phyloP scores from a whole-genome alignment of 1,284 basidiomycete genomes.

The Fomitopsis palustris region DNA sequence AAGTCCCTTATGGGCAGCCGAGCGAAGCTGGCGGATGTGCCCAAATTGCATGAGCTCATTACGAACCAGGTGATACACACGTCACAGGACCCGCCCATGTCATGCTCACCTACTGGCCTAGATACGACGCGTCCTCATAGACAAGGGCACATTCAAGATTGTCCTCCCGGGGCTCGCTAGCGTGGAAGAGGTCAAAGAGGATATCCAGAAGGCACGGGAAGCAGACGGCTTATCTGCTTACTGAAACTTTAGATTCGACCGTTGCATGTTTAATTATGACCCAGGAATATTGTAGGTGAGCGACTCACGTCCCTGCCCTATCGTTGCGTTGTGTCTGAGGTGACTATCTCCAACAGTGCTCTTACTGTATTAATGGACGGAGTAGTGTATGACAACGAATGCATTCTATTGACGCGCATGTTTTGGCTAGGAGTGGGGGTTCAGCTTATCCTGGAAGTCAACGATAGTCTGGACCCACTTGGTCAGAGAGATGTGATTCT shows the following conservation, averaged over 20 bases:
- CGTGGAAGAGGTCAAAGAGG: constrained; percentile 40
- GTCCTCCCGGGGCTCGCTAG: constrained; percentile 60
- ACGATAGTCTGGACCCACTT: no score
- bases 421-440: not conserved
- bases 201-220: constrained; percentile 35
- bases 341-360: not conserved
- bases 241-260: not conserved
- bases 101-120: constrained; percentile 2
- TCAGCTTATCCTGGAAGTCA: no score
- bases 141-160: constrained; percentile 67
- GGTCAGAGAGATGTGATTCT: no score
- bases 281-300: constrained; percentile 2
- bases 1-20: constrained; percentile 80
- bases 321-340: not conserved
- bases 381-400: constrained; percentile 4
- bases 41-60: constrained; percentile 80
- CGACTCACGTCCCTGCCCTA: no score
- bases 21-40: constrained; percentile 79
- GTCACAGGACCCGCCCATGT: not conserved
- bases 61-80: constrained; percentile 61
- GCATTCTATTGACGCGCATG: not conserved
- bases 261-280: not conserved
- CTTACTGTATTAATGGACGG: constrained; percentile 8
- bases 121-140: constrained; percentile 42
- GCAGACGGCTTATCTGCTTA: not conserved